Evolutionary conservation across 1,284 basidiomycete genomes (phyloP), one percentile per base, ranked within the genome.

Genomic region (Tremellales sp.): DNA sequence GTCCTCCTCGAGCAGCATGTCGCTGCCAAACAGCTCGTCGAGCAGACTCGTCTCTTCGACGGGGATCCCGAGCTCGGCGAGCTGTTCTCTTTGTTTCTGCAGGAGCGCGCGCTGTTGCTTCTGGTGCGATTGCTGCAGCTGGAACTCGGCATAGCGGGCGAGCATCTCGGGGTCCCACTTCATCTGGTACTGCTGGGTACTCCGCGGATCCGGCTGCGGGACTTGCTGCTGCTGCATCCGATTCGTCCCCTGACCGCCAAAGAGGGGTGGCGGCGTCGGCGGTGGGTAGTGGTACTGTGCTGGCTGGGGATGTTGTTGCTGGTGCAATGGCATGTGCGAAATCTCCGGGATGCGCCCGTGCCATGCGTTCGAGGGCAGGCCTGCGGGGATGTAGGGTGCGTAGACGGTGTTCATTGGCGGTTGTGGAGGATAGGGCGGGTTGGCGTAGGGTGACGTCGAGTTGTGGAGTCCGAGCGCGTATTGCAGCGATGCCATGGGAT

Each of bases 81-180:
- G 39, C 48, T 71, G 69, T 37, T 65, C 59, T 43, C 68, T 52
- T 45, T 71, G 69, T 29, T 58, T 60, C 26, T 70, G 65, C 8
- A 71, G 55, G 4, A 71, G 48, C 1, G 56, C 44, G 7, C 67
- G 52, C 35, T 70, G 68, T 56, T 70, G 67, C 16, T 63, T 56
- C 44, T 69, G 67, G 43, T 71, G 69, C 32, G 66, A 66, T 44
- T 71, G 66, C 44, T 70, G 67, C 25, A 71, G 58, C 45, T 70
- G 69, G 18, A 66, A 64, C 55, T 69, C 68, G 29, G 69, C 67
- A 40, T 67, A 69, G 29, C 62, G 61, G 12, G 67, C 60, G 4
- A 71, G 36, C 22, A 65, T 47, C 10, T 52, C 41, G 32, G 52
- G 52, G 45, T 67, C 63, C 65, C 68, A 69, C 19, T 61, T 52